Percentiles rank a stretch among this genome's conserved stretches.
Evolutionary conservation across 2,329 filamentous ascomycete species (phyloP).

Genomic region (Clonostachys solani): DNA sequence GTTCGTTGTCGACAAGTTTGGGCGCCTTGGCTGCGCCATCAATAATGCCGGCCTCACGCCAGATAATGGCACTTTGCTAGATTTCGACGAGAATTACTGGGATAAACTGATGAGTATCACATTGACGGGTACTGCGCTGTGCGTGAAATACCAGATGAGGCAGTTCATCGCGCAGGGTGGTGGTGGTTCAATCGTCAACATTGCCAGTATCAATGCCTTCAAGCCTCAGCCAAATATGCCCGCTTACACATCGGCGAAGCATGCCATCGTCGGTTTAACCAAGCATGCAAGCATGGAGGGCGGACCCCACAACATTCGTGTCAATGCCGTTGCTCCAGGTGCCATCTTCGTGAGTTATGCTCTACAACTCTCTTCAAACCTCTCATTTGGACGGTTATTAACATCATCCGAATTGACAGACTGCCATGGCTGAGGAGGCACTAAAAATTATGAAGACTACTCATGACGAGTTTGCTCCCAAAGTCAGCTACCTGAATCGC

Average conservation of each 20-base stretch:
- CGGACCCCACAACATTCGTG: slow-evolving; percentile 14
- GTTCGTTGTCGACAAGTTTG: slow-evolving; percentile 10
- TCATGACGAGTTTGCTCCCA: slow-evolving; percentile 9
- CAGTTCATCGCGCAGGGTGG: slow-evolving; percentile 13
- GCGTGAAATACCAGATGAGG: slow-evolving; percentile 12
- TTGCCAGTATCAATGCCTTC: slow-evolving; percentile 25
- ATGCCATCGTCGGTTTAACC: slow-evolving; percentile 30
- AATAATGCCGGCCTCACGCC: slow-evolving; percentile 10
- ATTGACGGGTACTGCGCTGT: slow-evolving; percentile 11
- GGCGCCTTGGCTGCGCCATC: slow-evolving; percentile 8
- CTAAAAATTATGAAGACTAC: slow-evolving; percentile 11
- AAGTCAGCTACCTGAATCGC: slow-evolving; percentile 5
- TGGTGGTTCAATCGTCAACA: slow-evolving; percentile 38
- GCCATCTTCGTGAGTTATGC: slow-evolving; percentile 9
- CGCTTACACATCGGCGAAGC: slow-evolving; percentile 24
- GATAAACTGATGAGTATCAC: slow-evolving; percentile 10
- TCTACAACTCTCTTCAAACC: too few species aligned
- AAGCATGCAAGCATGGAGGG: slow-evolving; percentile 31
- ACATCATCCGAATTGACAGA: slow-evolving; percentile 1
- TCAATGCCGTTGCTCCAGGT: slow-evolving; percentile 11
- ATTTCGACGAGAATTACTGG: slow-evolving; percentile 11
- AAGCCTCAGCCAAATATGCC: slow-evolving; percentile 19
- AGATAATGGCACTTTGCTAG: slow-evolving; percentile 8
- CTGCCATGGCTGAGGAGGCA: slow-evolving; percentile 8
- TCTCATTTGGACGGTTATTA: background rate